A percentile compares a stretch with the other conserved stretches of the same genome.
These are phyloP conservation scores for Citrus sp. DNA, from an alignment of 345 rosid species.

Conservation along the genomic window DNA sequence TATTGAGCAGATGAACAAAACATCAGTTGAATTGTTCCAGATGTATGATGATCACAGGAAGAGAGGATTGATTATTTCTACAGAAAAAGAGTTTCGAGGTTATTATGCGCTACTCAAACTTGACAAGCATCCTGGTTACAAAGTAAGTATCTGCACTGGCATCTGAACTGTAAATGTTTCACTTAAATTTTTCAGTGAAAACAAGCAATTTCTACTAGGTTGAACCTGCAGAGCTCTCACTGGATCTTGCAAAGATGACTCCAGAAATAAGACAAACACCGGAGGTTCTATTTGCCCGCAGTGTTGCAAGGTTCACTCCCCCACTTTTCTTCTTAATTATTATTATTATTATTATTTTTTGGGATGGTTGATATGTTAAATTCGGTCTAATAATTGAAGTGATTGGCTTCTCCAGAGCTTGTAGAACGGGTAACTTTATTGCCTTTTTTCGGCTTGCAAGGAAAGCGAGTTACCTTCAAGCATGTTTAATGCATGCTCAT, in stretches of 20 bases:
- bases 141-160: conserved; percentile 45
- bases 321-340: not conserved
- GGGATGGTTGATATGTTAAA: conserved; percentile 21
- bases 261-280: conserved; percentile 88
- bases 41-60: conserved; percentile 97
- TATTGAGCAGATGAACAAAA: conserved; percentile 98
- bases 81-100: conserved; percentile 94
- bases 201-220: conserved; percentile 50
- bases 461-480: conserved; percentile 91
- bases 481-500: conserved; percentile 99
- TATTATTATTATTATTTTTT: not conserved
- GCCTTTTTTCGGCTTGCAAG: conserved; percentile 91
- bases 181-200: conserved; percentile 9
- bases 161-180: conserved; percentile 19
- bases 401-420: conserved; percentile 58
- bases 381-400: conserved; percentile 30
- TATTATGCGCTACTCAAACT: conserved; percentile 98
- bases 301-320: conserved; percentile 77
- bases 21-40: conserved; percentile 95
- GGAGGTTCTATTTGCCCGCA: conserved; percentile 87
- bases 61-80: conserved; percentile 65
- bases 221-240: conserved; percentile 96
- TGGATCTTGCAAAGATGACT: conserved; percentile 98
- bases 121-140: conserved; percentile 99
- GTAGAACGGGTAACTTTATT: conserved; percentile 86